Percentiles rank a stretch among this genome's conserved stretches.
phyloP scores from a whole-genome alignment of 768 basidiomycete genomes.

The Amanita brunnescens region DNA sequence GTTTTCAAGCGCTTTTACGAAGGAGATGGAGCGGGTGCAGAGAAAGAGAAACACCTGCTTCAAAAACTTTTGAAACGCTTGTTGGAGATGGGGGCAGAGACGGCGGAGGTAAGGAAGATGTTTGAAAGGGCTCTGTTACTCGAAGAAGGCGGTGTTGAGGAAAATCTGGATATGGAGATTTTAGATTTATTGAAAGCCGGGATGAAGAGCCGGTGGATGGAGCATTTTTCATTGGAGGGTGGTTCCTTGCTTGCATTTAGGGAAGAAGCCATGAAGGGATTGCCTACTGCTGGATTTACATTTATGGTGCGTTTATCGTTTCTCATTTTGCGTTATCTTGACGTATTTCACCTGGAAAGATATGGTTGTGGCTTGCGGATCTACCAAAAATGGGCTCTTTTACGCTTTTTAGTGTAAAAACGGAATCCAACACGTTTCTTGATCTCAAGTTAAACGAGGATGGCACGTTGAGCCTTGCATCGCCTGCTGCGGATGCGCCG shows the following conservation, averaged over 20 bases:
- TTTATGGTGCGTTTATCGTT: slow-evolving; percentile 48
- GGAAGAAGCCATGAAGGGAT: slow-evolving; percentile 38
- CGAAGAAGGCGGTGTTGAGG: slow-evolving; percentile 26
- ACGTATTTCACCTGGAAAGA: slow-evolving; percentile 20
- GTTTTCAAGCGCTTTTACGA: slow-evolving; percentile 41
- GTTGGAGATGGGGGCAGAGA: slow-evolving; percentile 67
- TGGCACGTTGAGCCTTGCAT: slow-evolving; percentile 44
- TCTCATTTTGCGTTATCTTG: not conserved
- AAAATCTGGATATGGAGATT: slow-evolving; percentile 50
- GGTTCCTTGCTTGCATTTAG: slow-evolving; percentile 40
- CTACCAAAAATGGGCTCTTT: slow-evolving; percentile 26
- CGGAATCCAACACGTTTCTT: slow-evolving; percentile 24
- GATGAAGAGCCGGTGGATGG: slow-evolving; percentile 71
- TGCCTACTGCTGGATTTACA: slow-evolving; percentile 60
- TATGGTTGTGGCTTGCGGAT: slow-evolving; percentile 41
- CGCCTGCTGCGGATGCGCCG: slow-evolving; percentile 29
- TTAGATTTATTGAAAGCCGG: slow-evolving; percentile 62
- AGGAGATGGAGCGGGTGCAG: slow-evolving; percentile 10
- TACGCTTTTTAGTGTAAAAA: slow-evolving; percentile 28
- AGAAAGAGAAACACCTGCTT: slow-evolving; percentile 40
- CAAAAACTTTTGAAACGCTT: slow-evolving; percentile 60
- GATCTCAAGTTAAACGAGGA: slow-evolving; percentile 42
- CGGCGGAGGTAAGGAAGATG: slow-evolving; percentile 52
- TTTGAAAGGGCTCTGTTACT: slow-evolving; percentile 44
- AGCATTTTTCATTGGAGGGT: slow-evolving; percentile 65